These are phyloP conservation scores for Protomyces inouyei DNA, from an alignment of 1,139 yeast genomes.

Conservation along the genomic window DNA sequence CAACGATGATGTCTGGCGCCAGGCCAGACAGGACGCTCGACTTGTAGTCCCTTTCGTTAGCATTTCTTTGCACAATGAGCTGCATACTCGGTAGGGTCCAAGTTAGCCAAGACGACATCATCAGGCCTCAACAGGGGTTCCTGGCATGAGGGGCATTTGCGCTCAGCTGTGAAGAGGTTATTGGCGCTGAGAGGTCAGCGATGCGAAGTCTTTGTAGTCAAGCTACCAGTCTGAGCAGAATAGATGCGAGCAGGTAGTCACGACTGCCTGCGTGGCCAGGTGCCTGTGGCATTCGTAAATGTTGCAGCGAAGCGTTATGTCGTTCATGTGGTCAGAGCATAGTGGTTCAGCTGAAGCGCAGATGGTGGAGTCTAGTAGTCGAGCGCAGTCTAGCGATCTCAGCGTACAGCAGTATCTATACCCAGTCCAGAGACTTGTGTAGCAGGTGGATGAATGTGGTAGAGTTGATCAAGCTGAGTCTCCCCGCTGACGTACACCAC, in stretches of 20 bases:
- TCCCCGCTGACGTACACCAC: no score
- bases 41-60: slow-evolving; percentile 29
- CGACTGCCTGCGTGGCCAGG: slow-evolving; percentile 30
- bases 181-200: slow-evolving; percentile 15
- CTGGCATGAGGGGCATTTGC: slow-evolving; percentile 30
- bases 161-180: slow-evolving; percentile 16
- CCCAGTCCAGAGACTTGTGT: no score
- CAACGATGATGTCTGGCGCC: slow-evolving; percentile 31
- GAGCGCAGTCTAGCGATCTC: no score
- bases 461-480: no score
- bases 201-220: no score
- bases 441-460: no score
- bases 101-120: slow-evolving; percentile 29
- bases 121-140: slow-evolving; percentile 29
- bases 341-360: no score
- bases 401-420: no score
- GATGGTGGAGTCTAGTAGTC: no score
- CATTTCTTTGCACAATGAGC: background rate
- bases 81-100: slow-evolving; percentile 30
- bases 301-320: slow-evolving; percentile 30
- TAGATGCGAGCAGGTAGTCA: slow-evolving; percentile 32
- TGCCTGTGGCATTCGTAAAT: slow-evolving; percentile 27
- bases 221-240: slow-evolving; percentile 29
- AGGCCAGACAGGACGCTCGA: slow-evolving; percentile 32
- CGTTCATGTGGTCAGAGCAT: slow-evolving; percentile 4